Base-by-base conservation (phyloP, 2,329 filamentous ascomycete genomes). In the Falciphora oryzae region DNA sequence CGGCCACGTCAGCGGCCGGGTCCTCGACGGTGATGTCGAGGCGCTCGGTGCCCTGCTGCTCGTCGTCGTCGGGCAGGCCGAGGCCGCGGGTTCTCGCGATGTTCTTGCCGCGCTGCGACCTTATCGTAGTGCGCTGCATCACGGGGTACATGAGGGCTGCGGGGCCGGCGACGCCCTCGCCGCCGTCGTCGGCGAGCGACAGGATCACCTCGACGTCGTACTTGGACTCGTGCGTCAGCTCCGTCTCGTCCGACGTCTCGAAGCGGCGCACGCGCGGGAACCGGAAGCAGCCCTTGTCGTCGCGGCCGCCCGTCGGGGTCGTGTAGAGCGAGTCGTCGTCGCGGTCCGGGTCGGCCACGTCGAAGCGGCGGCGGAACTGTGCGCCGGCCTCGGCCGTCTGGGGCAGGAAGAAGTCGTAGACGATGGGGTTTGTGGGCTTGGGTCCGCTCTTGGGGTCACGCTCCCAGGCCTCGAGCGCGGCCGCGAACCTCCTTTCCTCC, bases 111-210 rank as follows among this genome's bases (percentile, higher is more conserved):
- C 87, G 82, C 74, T 88, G 86, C 35, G 85, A 85, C 59, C 85
- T 80, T 70, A 90, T 85, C 28, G 81, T 80, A 60, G 81, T 85
- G 64, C 85, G 83, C 74, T 89, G 86, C 76, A 89, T 84, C 67
- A 90, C 81, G 4, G 88, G 88, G 70, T 89, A 90, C 75, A 89
- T 90, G 74, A 87, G 89, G 16, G 83, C 84, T 8, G 81, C 87
- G 73, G 84, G 85, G 68, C 85, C 80, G 62, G 76, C 73, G 65
- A 77, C 75, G 62, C 80, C 80, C 67, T 81, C 79, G 53, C 68
- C 62, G 35, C 65, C 65, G 60, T 66, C 73, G 29, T 75, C 66
- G 59, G 70, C 71, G 70, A 83, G 82, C 3, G 84, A 80, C 32
- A 90, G 75, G 65, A 88, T 80, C 44, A 89, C 78, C 74, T 90